Base-by-base conservation (phyloP, 2,329 filamentous ascomycete species). In the Colletotrichum horii region DNA sequence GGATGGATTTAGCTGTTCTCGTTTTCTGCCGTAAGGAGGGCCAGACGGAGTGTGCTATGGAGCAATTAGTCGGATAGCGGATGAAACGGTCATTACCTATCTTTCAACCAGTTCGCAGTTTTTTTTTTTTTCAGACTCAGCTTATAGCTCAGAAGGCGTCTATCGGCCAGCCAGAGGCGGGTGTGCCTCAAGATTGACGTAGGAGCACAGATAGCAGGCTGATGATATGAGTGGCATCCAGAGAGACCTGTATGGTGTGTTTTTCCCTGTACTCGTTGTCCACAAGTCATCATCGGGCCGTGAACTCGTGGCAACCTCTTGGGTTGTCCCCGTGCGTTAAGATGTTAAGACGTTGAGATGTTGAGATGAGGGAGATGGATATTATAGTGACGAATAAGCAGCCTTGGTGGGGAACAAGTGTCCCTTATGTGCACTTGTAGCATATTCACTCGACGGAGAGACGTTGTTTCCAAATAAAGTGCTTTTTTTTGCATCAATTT, bases 401-500 rank as follows among this genome's bases (percentile, higher is more conserved):
- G 38, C 19, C 5, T 43, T 22, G 16, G 43, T 52, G 3, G 43
- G n/a, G n/a, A 4, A 52, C 4, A 52, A 8, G 22, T 12, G 2
- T 52, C 6, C 22, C 43, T 8, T 12, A 14, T 15, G 43, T 22
- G 6, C 6, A 52, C n/a, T 52, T 22, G n/a, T 52, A 8, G 11
- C 43, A 52, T 22, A 8, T 52, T 22, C 6, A 52, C 43, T 52
- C 12, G 28, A 30, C 3, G 28, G 7, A 11, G 2, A 6, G 28
- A 56, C 11, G 4, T 34, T 30, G 12, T 24, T 43, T 28, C 64
- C 56, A 28, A 32, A 38, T 15, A 8, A 68, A 38, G 7, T 16
- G 48, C 48, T 11, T 61, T 52, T 52, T 52, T 60, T 36, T n/a
- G 30, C 65, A 26, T 76, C 73, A 68, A 60, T 73, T 73, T 68